A percentile compares a stretch with the other conserved stretches of the same genome.
Evolutionary conservation across 139 green algal species (phyloP).

Genomic region (Desmodesmus armatus): DNA sequence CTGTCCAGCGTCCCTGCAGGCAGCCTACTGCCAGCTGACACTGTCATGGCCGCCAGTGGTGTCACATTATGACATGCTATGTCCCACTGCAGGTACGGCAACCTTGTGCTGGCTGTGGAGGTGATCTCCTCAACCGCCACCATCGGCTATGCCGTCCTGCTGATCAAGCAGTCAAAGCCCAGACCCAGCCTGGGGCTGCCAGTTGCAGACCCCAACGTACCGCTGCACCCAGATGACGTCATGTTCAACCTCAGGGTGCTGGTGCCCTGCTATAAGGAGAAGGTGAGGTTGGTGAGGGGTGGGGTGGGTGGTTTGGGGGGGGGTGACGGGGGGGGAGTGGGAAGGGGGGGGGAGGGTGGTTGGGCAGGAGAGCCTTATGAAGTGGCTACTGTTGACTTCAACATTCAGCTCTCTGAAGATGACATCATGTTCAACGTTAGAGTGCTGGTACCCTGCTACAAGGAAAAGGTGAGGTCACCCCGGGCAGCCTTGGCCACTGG

Average conservation of each 20-base stretch:
- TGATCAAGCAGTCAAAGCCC: slow-evolving; percentile 15
- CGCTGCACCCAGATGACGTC: slow-evolving; percentile 4
- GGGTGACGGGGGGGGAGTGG: too few relatives aligned
- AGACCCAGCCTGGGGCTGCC: slow-evolving; percentile 33
- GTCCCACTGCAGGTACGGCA: slow-evolving; percentile 36
- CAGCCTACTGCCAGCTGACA: too few relatives aligned
- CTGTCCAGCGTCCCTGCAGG: too few relatives aligned
- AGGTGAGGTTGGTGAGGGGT: slow-evolving; percentile 12
- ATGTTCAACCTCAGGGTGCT: slow-evolving; percentile 54
- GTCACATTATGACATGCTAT: too few relatives aligned
- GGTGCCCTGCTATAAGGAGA: slow-evolving; percentile 56
- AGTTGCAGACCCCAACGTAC: not conserved
- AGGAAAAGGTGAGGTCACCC: slow-evolving; percentile 34
- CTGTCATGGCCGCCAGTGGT: too few relatives aligned
- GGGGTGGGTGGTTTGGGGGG: too few relatives aligned
- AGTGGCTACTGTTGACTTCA: not conserved
- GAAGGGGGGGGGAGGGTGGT: too few relatives aligned
- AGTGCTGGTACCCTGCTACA: slow-evolving; percentile 59
- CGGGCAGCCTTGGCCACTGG: too few relatives aligned
- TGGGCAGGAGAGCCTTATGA: too few relatives aligned
- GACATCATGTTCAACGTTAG: slow-evolving; percentile 48
- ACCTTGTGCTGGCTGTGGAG: slow-evolving; percentile 51
- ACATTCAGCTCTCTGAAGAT: not conserved
- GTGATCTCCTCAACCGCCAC: slow-evolving; percentile 48
- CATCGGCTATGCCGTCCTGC: slow-evolving; percentile 50